Conservation (phyloP, 2,329 filamentous ascomycete species). For the Arachnomyces sp. region DNA sequence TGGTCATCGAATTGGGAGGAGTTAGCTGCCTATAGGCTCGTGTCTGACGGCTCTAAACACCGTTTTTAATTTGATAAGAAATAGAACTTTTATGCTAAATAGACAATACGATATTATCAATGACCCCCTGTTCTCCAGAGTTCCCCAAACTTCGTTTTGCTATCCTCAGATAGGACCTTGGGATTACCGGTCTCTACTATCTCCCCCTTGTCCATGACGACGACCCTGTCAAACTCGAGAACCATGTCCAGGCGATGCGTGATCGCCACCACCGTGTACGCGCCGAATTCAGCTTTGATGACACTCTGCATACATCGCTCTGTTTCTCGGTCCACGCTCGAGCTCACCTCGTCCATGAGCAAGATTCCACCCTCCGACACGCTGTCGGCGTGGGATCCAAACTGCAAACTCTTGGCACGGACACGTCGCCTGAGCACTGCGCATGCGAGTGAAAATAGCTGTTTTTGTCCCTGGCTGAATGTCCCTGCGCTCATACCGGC, state of each 20-base stretch:
- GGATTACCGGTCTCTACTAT: conserved; percentile 31
- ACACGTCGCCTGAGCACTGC: conserved; percentile 3
- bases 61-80: too few relatives aligned
- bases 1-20: too few relatives aligned
- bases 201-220: conserved; percentile 28
- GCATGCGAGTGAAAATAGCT: conserved; percentile 4
- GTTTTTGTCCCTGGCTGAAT: conserved; percentile 2
- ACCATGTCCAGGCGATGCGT: conserved; percentile 33
- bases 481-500: not conserved
- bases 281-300: conserved; percentile 5
- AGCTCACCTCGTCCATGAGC: conserved; percentile 10
- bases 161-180: not conserved
- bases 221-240: conserved; percentile 31
- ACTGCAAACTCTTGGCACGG: not conserved
- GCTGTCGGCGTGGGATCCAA: not conserved
- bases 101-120: not conserved
- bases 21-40: too few relatives aligned
- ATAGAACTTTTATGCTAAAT: too few relatives aligned
- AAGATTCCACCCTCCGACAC: not conserved
- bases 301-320: conserved; percentile 9
- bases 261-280: conserved; percentile 10
- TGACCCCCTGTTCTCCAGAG: conserved; percentile 1
- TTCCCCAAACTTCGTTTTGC: not conserved
- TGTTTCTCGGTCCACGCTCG: conserved; percentile 8
- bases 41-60: too few relatives aligned